Evolutionary conservation across 2,329 filamentous ascomycete species (phyloP), one percentile per base, ranked within the genome.

Genomic region (Trichoderma sp.): DNA sequence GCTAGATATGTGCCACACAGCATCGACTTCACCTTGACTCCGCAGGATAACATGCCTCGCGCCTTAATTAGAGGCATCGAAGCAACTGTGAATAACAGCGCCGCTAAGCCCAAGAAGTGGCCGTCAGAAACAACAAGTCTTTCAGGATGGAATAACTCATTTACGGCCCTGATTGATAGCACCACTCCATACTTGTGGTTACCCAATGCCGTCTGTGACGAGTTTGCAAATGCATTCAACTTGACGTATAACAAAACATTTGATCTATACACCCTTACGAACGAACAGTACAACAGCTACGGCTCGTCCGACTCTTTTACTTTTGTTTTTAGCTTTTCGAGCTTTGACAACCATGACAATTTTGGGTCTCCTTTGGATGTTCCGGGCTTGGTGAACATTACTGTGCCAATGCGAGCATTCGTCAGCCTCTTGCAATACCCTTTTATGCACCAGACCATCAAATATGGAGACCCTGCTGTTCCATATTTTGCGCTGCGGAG

Each of bases 401-500:
- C 88, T 1, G 74, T 89, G 32, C 85, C 86, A 63, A 80, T 84
- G 7, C 81, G 82, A 66, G 85, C 87, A 1, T 87, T 89, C 70
- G 82, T 86, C 21, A 83, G 86, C 66, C 79, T 82, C 18, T 76
- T 87, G n/a, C 80, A 83, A 53, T 87, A 86, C 73, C 86, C 85
- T 2, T 89, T 84, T 73, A 83, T 78, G 76, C 80, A 83, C 64
- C 79, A 80, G 47, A 76, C 78, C 24, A 85, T 86, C 73, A 75
- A 79, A 61, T 86, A 84, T 71, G 83, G 81, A 39, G 81, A 84
- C 7, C 80, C 83, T 9, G 82, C 82, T 43, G 78, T 86, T 11
- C 86, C 85, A 12, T 93, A 93, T 77, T 93, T 93, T 72, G 90
- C 91, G 4, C 83, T 94, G 66, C 86, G 88, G 75, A 86, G 87